Conservation (phyloP, 2,329 filamentous ascomycete species). For the Pestalotiopsis fici region DNA sequence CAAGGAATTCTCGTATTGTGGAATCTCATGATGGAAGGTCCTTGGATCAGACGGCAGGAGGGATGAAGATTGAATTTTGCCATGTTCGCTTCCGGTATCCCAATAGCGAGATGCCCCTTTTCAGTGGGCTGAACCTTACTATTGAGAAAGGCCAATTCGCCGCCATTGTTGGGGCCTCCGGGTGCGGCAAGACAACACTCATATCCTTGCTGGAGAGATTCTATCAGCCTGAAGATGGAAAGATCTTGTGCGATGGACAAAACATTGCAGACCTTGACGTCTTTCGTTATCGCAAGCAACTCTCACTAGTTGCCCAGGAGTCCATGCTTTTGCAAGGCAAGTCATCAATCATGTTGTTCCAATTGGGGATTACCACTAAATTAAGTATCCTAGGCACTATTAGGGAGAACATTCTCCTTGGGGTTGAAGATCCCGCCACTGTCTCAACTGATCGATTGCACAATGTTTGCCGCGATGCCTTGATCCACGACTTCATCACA, state of each 20-base stretch:
- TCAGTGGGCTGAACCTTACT: constrained; percentile 76
- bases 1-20: constrained; percentile 68
- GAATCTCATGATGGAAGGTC: constrained; percentile 74
- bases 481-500: constrained; percentile 88
- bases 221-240: constrained; percentile 82
- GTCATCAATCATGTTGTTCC: not conserved
- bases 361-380: not conserved
- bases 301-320: constrained; percentile 90
- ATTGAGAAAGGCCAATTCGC: constrained; percentile 90
- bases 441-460: constrained; percentile 70
- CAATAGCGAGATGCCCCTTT: constrained; percentile 87
- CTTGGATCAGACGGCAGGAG: constrained; percentile 60
- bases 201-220: constrained; percentile 92
- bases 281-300: constrained; percentile 87
- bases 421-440: constrained; percentile 65
- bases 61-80: constrained; percentile 80
- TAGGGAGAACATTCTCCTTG: constrained; percentile 83
- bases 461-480: constrained; percentile 82
- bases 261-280: constrained; percentile 82
- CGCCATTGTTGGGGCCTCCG: constrained; percentile 89
- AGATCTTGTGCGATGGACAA: constrained; percentile 77
- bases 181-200: constrained; percentile 92
- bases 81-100: constrained; percentile 95
- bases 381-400: constrained; percentile 63
- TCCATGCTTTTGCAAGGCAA: constrained; percentile 74